These are phyloP conservation scores for Emmonsiellopsis sp. DNA, from an alignment of 2,329 filamentous ascomycete genomes.

Conservation along the genomic window DNA sequence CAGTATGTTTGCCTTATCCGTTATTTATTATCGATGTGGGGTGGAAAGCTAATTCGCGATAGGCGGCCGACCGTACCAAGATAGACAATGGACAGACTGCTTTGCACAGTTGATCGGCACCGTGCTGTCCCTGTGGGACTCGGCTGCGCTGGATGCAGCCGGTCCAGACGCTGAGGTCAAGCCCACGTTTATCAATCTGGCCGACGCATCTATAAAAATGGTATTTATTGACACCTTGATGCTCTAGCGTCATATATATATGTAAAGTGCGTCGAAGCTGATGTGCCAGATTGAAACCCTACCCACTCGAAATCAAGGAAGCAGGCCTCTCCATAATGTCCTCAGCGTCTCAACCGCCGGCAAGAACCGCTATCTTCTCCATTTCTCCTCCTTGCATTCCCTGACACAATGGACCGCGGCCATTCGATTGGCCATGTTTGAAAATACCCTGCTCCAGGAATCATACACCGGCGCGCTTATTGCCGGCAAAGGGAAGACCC, in stretches of 20 bases:
- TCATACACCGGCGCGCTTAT: slow-evolving; percentile 94
- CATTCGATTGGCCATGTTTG: slow-evolving; percentile 88
- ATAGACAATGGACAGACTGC: slow-evolving; percentile 90
- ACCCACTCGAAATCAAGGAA: slow-evolving; percentile 68
- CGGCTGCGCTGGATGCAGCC: slow-evolving; percentile 77
- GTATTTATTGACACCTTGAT: slow-evolving; percentile 45
- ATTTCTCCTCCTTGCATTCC: slow-evolving; percentile 92
- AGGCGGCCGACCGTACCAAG: slow-evolving; percentile 80
- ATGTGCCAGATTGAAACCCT: slow-evolving; percentile 69
- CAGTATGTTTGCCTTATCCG: slow-evolving; percentile 50
- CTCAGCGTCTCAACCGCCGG: slow-evolving; percentile 92
- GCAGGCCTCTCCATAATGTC: slow-evolving; percentile 84
- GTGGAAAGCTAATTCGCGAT: slow-evolving; percentile 23
- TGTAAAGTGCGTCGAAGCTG: not conserved
- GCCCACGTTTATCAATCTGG: slow-evolving; percentile 91
- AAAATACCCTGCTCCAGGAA: slow-evolving; percentile 87
- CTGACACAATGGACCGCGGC: slow-evolving; percentile 92
- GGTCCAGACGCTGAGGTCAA: slow-evolving; percentile 77
- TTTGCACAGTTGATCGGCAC: slow-evolving; percentile 96
- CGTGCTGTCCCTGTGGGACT: slow-evolving; percentile 91
- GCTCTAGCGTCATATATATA: not conserved
- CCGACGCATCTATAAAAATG: slow-evolving; percentile 97
- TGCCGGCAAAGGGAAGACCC: slow-evolving; percentile 77
- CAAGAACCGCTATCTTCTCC: slow-evolving; percentile 87
- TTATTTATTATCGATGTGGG: slow-evolving; percentile 1